phyloP scores from a whole-genome alignment of 2,329 filamentous ascomycete species.

The Sarocladium brachiariae region DNA sequence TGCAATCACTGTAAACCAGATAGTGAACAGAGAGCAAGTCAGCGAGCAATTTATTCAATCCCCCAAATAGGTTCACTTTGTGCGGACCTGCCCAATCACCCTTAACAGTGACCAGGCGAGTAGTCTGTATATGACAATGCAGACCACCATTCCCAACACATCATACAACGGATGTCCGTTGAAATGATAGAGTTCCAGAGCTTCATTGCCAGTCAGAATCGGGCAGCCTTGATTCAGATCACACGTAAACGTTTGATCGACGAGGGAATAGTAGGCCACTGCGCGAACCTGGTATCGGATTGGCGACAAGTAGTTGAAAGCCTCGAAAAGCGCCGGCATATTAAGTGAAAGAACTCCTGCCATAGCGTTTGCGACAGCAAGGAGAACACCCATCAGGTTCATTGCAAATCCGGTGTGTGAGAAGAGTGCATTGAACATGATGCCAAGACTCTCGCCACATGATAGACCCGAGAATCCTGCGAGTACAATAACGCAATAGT shows the following conservation, averaged over 20 bases:
- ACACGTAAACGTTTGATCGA: constrained; percentile 57
- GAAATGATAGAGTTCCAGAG: constrained; percentile 60
- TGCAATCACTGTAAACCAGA: too few species aligned
- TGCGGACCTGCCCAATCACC: constrained; percentile 14
- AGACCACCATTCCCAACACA: constrained; percentile 55
- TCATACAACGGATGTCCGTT: constrained; percentile 55
- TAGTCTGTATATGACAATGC: constrained; percentile 57
- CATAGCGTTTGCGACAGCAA: constrained; percentile 66
- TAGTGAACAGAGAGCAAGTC: too few species aligned
- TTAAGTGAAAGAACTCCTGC: constrained; percentile 64
- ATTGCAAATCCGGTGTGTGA: constrained; percentile 69
- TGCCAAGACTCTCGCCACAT: constrained; percentile 69
- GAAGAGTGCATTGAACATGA: constrained; percentile 75
- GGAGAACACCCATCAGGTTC: constrained; percentile 62
- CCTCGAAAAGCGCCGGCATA: constrained; percentile 59
- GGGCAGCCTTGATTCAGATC: constrained; percentile 53
- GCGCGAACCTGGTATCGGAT: constrained; percentile 64
- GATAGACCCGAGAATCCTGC: constrained; percentile 67
- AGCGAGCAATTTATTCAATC: too few species aligned
- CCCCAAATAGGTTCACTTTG: neutral
- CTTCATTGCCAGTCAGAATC: constrained; percentile 59
- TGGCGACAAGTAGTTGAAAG: constrained; percentile 65
- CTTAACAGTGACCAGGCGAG: constrained; percentile 55
- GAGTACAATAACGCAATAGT: constrained; percentile 63
- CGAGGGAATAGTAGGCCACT: constrained; percentile 59